A percentile compares a stretch with the other conserved stretches of the same genome.
phyloP scores from a whole-genome alignment of 495 filamentous ascomycete species.

The Penicillium lividum region DNA sequence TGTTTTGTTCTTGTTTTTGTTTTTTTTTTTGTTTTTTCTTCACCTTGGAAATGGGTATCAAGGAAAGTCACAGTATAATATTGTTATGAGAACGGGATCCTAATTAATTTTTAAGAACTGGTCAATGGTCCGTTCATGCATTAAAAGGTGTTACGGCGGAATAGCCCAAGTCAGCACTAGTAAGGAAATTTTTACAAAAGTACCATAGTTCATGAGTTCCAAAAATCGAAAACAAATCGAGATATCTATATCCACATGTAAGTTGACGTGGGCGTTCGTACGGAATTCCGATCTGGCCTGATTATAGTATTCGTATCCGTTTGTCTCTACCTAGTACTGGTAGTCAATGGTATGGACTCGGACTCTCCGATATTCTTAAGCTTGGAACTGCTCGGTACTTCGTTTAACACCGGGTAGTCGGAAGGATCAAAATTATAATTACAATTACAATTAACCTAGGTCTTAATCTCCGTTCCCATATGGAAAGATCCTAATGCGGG shows the following conservation, averaged over 20 bases:
- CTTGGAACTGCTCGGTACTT: background rate
- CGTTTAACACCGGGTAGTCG: background rate
- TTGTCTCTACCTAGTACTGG: too few species aligned
- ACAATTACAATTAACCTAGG: background rate
- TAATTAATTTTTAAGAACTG: background rate
- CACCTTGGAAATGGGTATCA: background rate
- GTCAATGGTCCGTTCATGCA: slow-evolving; percentile 12
- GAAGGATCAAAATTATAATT: background rate
- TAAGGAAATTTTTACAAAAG: slow-evolving; percentile 3
- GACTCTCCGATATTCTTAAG: background rate
- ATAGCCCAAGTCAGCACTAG: slow-evolving; percentile 25
- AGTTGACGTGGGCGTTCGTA: background rate
- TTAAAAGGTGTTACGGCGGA: slow-evolving; percentile 4
- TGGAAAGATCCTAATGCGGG: slow-evolving; percentile 30
- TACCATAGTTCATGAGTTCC: too few species aligned
- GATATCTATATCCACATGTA: background rate
- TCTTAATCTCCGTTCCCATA: slow-evolving; percentile 9
- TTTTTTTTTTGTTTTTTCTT: background rate
- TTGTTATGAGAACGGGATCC: background rate
- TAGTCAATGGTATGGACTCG: background rate
- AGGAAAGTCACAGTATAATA: background rate
- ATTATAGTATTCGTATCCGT: background rate
- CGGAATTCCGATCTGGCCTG: slow-evolving; percentile 7
- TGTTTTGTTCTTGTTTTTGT: background rate
- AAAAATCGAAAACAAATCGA: background rate